phyloP scores from a whole-genome alignment of 345 rosid genomes.

The Pistacia atlantica region DNA sequence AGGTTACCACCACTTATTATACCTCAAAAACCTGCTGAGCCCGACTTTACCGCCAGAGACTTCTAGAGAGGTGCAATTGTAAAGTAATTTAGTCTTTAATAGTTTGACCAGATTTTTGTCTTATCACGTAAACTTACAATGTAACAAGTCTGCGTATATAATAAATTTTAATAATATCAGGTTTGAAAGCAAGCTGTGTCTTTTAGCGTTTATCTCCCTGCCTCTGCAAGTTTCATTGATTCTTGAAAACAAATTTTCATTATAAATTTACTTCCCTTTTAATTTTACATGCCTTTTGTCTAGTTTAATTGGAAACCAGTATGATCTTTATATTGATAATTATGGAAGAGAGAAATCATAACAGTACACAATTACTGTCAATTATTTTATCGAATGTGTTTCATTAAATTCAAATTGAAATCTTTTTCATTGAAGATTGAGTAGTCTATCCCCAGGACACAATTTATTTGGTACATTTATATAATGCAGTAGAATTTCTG shows the following conservation, averaged over 20 bases:
- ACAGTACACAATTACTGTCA: neutral
- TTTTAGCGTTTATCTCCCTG: neutral
- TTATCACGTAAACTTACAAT: neutral
- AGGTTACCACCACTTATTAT: constrained; percentile 42
- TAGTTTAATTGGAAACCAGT: too few relatives aligned
- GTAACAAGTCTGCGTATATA: neutral
- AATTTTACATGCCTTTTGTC: too few relatives aligned
- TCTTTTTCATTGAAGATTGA: neutral
- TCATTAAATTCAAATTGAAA: too few relatives aligned
- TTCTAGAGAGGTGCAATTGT: neutral
- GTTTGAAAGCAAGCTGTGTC: neutral
- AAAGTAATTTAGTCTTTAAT: neutral
- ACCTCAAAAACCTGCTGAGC: constrained; percentile 78
- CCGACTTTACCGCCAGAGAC: constrained; percentile 46
- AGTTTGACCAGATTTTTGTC: constrained; percentile 5
- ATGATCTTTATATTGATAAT: too few relatives aligned
- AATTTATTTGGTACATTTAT: neutral
- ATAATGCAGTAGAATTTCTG: neutral
- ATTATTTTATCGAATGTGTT: neutral
- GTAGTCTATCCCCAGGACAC: neutral
- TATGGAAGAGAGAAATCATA: neutral
- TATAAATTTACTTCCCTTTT: too few relatives aligned
- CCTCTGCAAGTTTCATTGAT: too few relatives aligned
- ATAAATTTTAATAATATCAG: neutral
- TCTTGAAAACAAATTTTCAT: too few relatives aligned